These are phyloP conservation scores for Penstemon newberryi DNA, from an alignment of 257 asterid genomes.

Conservation along the genomic window DNA sequence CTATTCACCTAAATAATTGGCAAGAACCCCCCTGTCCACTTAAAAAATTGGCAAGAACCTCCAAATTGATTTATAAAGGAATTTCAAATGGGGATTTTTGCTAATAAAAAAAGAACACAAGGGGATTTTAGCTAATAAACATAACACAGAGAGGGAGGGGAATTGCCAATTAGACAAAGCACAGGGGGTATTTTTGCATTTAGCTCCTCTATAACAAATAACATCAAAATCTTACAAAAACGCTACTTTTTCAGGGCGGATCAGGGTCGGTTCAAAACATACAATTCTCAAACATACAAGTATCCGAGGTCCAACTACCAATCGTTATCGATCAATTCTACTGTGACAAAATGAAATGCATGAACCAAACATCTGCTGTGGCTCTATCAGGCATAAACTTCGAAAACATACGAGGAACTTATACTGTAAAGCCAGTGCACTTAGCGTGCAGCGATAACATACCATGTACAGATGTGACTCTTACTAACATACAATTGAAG, in stretches of 20 bases:
- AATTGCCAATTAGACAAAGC: too few species aligned
- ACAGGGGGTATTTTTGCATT: too few species aligned
- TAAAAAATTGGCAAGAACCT: too few species aligned
- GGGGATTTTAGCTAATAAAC: too few species aligned
- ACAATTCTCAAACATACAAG: conserved; percentile 78
- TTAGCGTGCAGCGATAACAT: conserved; percentile 79
- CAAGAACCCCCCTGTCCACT: too few species aligned
- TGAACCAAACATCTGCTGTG: conserved; percentile 77
- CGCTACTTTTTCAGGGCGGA: conserved; percentile 65
- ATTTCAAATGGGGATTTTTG: too few species aligned
- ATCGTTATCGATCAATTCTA: conserved; percentile 88
- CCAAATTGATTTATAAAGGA: too few species aligned
- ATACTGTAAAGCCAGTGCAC: conserved; percentile 89
- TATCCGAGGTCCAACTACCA: conserved; percentile 77
- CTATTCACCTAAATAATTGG: too few species aligned
- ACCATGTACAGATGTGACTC: conserved; percentile 78
- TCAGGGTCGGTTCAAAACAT: conserved; percentile 78
- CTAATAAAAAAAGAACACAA: too few species aligned
- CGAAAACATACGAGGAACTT: conserved; percentile 74
- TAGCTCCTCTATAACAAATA: too few species aligned
- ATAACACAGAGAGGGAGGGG: too few species aligned
- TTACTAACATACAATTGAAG: conserved; percentile 54
- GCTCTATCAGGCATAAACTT: conserved; percentile 78
- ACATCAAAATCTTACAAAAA: neutral
- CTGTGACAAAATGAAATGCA: conserved; percentile 73